These are phyloP conservation scores for Metroxylon sagu DNA, from an alignment of 176 grass and related monocot genomes.

Conservation along the genomic window DNA sequence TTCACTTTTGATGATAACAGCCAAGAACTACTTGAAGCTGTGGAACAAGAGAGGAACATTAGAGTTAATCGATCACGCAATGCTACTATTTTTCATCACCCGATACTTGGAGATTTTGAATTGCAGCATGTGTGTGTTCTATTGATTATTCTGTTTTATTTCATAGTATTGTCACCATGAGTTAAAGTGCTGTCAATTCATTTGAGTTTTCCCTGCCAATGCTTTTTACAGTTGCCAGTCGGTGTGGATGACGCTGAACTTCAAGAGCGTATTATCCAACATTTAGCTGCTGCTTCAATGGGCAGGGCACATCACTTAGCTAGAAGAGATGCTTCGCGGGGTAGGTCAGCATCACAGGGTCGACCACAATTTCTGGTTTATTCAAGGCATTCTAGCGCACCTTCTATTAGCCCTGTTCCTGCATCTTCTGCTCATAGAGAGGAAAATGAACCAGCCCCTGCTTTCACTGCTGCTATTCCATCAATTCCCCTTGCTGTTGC, in stretches of 20 bases:
- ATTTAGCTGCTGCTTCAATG: constrained; percentile 63
- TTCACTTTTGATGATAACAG: constrained; percentile 23
- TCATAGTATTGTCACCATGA: too few relatives aligned
- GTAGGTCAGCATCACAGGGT: constrained; percentile 37
- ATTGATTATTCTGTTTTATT: too few relatives aligned
- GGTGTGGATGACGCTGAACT: constrained; percentile 66
- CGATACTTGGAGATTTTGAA: constrained; percentile 71
- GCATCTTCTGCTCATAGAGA: constrained; percentile 32
- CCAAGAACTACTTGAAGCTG: constrained; percentile 70
- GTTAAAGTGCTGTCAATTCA: too few relatives aligned
- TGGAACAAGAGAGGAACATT: constrained; percentile 58
- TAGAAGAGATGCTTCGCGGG: constrained; percentile 64
- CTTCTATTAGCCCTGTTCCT: constrained; percentile 29
- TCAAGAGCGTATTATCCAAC: constrained; percentile 79
- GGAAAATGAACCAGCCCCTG: constrained; percentile 29
- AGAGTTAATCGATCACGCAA: constrained; percentile 51
- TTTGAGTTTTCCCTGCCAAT: neutral
- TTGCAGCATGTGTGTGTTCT: constrained; percentile 58
- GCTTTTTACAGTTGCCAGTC: constrained; percentile 47
- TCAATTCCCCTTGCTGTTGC: constrained; percentile 25
- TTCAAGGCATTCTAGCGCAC: constrained; percentile 32
- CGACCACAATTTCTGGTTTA: constrained; percentile 50
- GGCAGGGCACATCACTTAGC: constrained; percentile 54
- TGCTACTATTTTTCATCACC: constrained; percentile 67
- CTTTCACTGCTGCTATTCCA: constrained; percentile 23